Evolutionary conservation across 345 rosid species (phyloP), one percentile per base, ranked within the genome.

Genomic region (Eucalyptus caleyi): DNA sequence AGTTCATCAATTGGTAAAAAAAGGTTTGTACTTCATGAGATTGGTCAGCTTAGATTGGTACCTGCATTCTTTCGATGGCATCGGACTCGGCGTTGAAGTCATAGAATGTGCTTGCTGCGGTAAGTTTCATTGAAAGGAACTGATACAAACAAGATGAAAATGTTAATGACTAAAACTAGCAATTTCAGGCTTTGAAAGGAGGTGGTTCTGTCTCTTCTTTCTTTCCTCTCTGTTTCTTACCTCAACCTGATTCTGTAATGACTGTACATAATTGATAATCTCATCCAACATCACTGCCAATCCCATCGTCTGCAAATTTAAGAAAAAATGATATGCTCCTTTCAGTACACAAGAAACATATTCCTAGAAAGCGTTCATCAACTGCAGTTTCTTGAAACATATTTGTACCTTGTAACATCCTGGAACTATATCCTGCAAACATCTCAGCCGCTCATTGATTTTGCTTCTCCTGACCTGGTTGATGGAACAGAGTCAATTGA

Each of bases 41-140:
- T 37, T 37, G 83, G 83, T 37, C 15, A 40, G 47, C 47, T 72
- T 37, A 21, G 51, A 30, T 34, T 59, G 51, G 83, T 89, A 93
- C 94, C 94, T 94, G 96, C 93, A 95, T 88, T 93, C 90, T 91
- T 87, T 95, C 98, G 14, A 95, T 86, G 72, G 88, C 95, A 89
- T 96, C 96, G 32, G 95, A 87, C 90, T 95, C 97, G 51, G 96
- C 92, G 87, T 94, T 96, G 92, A 96, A 95, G 91, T 95, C 97
- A 90, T 96, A 95, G 80, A 89, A 95, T 50, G 94, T 91, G 93
- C 98, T 96, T 88, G 99, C 99, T 89, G 95, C 95, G 5, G 96
- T 94, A 26, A 96, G 96, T 91, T 96, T 96, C 99, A 97, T 95
- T 0, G 99, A 97, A 34, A 97, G 94, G 92, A 97, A 97, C 99